phyloP scores from a whole-genome alignment of 805 yeast genomes.

The Lachancea sp. region DNA sequence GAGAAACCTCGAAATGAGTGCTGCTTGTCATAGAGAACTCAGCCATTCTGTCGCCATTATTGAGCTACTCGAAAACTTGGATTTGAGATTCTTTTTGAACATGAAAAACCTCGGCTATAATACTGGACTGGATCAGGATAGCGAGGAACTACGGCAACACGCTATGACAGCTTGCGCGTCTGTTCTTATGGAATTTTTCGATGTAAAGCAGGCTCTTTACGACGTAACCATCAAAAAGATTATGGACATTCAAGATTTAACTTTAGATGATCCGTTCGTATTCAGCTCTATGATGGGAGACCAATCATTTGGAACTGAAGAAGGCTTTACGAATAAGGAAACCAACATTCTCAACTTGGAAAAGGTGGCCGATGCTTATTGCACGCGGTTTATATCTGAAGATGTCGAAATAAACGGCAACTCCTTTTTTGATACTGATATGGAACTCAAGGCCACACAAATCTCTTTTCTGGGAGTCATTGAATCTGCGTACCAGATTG shows the following conservation, averaged over 20 bases:
- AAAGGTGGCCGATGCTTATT: conserved; percentile 43
- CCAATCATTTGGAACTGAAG: conserved; percentile 20
- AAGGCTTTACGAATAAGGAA: background rate
- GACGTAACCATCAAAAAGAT: conserved; percentile 51
- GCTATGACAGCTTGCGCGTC: conserved; percentile 25
- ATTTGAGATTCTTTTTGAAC: conserved; percentile 30
- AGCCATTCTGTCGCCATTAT: conserved; percentile 25
- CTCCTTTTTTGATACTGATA: conserved; percentile 32
- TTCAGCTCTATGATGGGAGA: conserved; percentile 60
- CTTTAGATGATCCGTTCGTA: conserved; percentile 69
- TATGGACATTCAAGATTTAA: conserved; percentile 62
- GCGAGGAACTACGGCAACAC: conserved; percentile 30
- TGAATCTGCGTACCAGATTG: conserved; percentile 34
- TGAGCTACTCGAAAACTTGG: conserved; percentile 29
- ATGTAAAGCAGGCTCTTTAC: conserved; percentile 66
- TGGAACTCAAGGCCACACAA: conserved; percentile 29
- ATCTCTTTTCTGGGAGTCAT: conserved; percentile 33
- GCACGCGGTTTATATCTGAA: conserved; percentile 41
- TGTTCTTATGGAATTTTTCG: conserved; percentile 59
- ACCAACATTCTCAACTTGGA: conserved; percentile 34
- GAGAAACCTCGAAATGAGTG: conserved; percentile 23
- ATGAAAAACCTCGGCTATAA: conserved; percentile 19
- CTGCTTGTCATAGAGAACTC: conserved; percentile 30
- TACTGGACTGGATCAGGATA: conserved; percentile 22
- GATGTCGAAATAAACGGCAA: conserved; percentile 38